These are phyloP conservation scores for Pleurotus tuoliensis DNA, from an alignment of 768 basidiomycete genomes.

Conservation along the genomic window DNA sequence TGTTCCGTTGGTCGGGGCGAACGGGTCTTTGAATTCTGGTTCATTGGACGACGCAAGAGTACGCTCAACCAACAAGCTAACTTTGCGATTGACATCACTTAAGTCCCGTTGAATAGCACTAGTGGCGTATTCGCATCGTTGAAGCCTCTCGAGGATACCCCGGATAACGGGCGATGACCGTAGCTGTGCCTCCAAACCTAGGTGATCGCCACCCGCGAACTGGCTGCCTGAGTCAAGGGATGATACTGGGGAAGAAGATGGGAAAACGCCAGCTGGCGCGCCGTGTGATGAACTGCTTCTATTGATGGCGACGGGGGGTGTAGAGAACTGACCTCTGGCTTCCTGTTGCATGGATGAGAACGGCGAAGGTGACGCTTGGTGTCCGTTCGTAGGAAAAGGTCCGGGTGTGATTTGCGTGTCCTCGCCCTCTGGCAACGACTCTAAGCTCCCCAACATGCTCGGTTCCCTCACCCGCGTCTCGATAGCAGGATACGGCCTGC, in stretches of 20 bases:
- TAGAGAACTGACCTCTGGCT: conserved; percentile 34
- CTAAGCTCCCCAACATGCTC: conserved; percentile 46
- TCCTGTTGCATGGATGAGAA: conserved; percentile 35
- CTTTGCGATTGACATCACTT: conserved; percentile 70
- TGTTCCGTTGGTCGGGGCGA: conserved; percentile 44
- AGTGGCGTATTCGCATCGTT: conserved; percentile 64
- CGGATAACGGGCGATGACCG: conserved; percentile 72
- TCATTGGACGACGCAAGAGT: conserved; percentile 42
- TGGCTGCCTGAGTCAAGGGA: conserved; percentile 75
- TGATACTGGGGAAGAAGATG: conserved; percentile 73
- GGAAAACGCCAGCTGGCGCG: conserved; percentile 40
- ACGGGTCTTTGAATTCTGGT: conserved; percentile 84
- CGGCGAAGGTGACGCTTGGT: conserved; percentile 25
- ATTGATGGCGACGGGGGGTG: conserved; percentile 42
- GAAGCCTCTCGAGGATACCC: conserved; percentile 71
- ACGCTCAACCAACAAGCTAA: conserved; percentile 71
- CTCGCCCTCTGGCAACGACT: conserved; percentile 52
- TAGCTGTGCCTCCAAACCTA: conserved; percentile 68
- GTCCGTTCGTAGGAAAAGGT: conserved; percentile 15
- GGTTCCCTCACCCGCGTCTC: conserved; percentile 43
- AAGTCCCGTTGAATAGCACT: conserved; percentile 75
- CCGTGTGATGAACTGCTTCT: conserved; percentile 36
- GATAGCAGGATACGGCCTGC: conserved; percentile 35
- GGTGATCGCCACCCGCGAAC: conserved; percentile 43
- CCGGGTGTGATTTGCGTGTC: conserved; percentile 37